Evolutionary conservation across 352 stramenopile species (phyloP), one percentile per base, ranked within the genome.

Genomic region (Globisporangium canariense): DNA sequence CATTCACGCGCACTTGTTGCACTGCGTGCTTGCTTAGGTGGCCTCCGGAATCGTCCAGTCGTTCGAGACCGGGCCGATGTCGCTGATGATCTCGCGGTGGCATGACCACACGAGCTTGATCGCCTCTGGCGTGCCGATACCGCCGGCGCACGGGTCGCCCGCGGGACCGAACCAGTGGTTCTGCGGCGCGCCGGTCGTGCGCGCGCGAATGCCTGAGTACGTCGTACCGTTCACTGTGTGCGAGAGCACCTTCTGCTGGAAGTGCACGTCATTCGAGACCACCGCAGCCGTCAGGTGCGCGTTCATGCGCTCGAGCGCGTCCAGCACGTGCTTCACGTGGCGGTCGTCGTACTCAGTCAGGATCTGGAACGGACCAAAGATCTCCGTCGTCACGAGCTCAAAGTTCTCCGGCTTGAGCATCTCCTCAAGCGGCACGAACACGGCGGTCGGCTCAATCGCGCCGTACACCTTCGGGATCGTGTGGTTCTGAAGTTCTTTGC

Each of bases 211-310:
- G 54, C 97, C 97, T 58, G 81, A 91, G 85, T 99, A 99, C 2
- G 97, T 99, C 43, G 97, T 99, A 60, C 97, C 97, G 77, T 99
- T 99, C n/a, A 99, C 97, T n/a, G 97, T 98, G 74, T 97, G 80
- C 30, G 90, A 88, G 14, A 99, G 83, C 54, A 99, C 89, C 49
- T 97, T 86, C 57, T 97, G 85, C 68, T 93, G 81, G 75, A 99
- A 99, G 49, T 86, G 69, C 38, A 88, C 70, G 76, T 99, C 97
- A 75, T 98, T 99, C 25, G 94, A 99, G 47, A 99, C 97, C 16
- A 99, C 90, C 8, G 97, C 97, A 30, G 97, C 97, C 16, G 97
- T 99, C 65, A 99, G 70, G 80, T 99, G 97, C 60, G 97, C 93
- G 34, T 97, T 81, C 93, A 99, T 99, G 56, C 90, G 72, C 81